Evolutionary conservation across 2,329 filamentous ascomycete genomes (phyloP).

Genomic region (Fonsecaea monophora): DNA sequence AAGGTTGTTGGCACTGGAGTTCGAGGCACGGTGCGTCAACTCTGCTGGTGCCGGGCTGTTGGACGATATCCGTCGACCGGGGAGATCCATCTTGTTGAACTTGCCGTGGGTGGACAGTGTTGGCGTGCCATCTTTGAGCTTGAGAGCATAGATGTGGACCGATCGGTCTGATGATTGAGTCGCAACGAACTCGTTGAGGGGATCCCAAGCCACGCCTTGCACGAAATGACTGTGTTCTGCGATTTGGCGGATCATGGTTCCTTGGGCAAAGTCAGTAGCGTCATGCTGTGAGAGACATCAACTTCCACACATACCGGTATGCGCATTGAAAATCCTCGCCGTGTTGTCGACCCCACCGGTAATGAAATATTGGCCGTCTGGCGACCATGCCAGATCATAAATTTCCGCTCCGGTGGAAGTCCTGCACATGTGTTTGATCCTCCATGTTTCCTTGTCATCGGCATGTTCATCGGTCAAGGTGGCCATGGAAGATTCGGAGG

Average conservation of each 20-base stretch:
- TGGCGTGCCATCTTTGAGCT: conserved; percentile 95
- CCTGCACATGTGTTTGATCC: conserved; percentile 96
- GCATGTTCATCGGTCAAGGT: conserved; percentile 81
- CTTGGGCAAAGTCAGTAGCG: conserved; percentile 33
- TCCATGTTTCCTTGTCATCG: conserved; percentile 96
- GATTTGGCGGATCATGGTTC: conserved; percentile 78
- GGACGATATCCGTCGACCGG: conserved; percentile 84
- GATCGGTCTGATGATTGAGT: conserved; percentile 98
- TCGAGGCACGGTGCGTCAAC: conserved; percentile 67
- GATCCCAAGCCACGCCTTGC: conserved; percentile 98
- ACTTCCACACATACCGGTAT: conserved; percentile 69
- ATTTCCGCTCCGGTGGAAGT: conserved; percentile 88
- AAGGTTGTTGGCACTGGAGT: conserved; percentile 51
- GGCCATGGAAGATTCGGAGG: conserved; percentile 72
- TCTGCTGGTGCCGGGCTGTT: conserved; percentile 94
- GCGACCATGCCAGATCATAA: conserved; percentile 98
- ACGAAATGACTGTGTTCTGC: conserved; percentile 98
- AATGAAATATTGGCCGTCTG: conserved; percentile 95
- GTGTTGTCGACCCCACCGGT: conserved; percentile 99
- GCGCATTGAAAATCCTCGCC: conserved; percentile 93
- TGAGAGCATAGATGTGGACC: conserved; percentile 95
- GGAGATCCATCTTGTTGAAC: conserved; percentile 91
- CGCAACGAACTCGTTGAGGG: conserved; percentile 95
- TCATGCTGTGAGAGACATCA: neutral
- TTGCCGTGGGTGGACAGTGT: conserved; percentile 79